Base-by-base conservation (phyloP, 306 rosid species). In the Echinosophora koreensis region DNA sequence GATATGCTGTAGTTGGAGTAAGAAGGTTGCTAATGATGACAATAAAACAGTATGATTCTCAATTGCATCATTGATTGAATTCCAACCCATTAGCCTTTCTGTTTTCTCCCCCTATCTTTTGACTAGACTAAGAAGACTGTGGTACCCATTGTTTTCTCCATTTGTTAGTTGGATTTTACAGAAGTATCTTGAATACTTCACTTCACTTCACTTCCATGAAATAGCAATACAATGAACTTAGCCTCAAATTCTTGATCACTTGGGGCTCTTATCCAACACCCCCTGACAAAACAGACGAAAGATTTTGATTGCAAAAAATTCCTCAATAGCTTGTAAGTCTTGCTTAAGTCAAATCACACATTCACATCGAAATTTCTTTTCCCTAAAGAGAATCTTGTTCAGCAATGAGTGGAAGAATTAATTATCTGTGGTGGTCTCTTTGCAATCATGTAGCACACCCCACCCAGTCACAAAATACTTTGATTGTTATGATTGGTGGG, bases 1-100 rank as follows among this genome's bases (percentile, higher is more conserved):
- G 56, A 9, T 37, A 60, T 78, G 30, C 42, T 70, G 6, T 15
- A 8, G 38, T 65, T 55, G 71, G 63, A 63, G 6, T 15, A 28
- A 16, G 50, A 70, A 61, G 60, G 5, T 18, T 64, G 55, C 32
- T 22, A 74, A 74, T 81, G 52, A 77, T 78, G 80, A 81, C 55
- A 81, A 47, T 46, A 38, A 38, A 47, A 50, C 71, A 42, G 17
- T 41, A 27, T 56, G 35, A 27, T 72, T 64, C 59, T 54, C 27
- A 70, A 27, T 69, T 69, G 57, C 72, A 51, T 70, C 44, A 47
- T 73, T 73, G 58, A 75, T n/a, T n/a, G n/a, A n/a, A n/a, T 63
- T 72, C 34, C 49, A 68, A 17, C 15, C 12, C 62, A 58, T 28
- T 57, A 39, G 39, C 28, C 28, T 18, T 22, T 5, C 38, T 22